Conservation (phyloP, 129 eudicot species). For the sunflower (Helianthus annuus) region HanXRQr2.0-SUNRISE NC_035433.2:141861529-141862028, state of each 20-base stretch:
- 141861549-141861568: not conserved
- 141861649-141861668: constrained; percentile 36
- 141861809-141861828: not conserved
- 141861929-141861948: not conserved
- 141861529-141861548: not conserved
- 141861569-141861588: not conserved
- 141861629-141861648: constrained; percentile 49
- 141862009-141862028: constrained; percentile 43
- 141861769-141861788: not conserved
- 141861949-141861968: constrained; percentile 16
- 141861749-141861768: constrained; percentile 16
- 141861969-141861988: constrained; percentile 49
- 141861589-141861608: not conserved
- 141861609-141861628: constrained; percentile 73
- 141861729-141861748: constrained; percentile 12
- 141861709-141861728: constrained; percentile 4
- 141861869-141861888: not conserved
- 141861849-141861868: constrained; percentile 1
- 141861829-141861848: not conserved
- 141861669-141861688: constrained; percentile 49
- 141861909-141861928: not conserved
- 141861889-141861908: not conserved
- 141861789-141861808: constrained; percentile 1
- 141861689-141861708: constrained; percentile 39
- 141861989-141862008: constrained; percentile 44